Evolutionary conservation across 768 basidiomycete species (phyloP), one percentile per base, ranked within the genome.

Genomic region (Coprinopsis marcescibilis): DNA sequence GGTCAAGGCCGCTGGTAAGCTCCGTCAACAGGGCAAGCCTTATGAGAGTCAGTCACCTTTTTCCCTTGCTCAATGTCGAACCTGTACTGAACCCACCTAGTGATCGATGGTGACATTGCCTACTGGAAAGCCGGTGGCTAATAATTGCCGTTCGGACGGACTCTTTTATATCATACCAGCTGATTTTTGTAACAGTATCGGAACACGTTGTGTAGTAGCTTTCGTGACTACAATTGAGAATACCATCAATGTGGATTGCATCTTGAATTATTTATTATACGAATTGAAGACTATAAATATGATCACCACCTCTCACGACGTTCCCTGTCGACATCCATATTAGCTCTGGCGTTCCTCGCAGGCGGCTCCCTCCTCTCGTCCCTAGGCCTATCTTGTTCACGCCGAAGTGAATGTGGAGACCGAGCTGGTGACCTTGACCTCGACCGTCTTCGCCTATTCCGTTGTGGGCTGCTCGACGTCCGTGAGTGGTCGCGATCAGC

Each of bases 21-120:
- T 93, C 46, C 73, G 90, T 60, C 95, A 98, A 60, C 93, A 96
- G 64, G 95, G 95, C 53, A 97, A 97, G 65, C 88, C 92, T 2
- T 99, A 94, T 62, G 92, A 95, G 67, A 91, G 89, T 90, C 52
- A 56, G 87, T 74, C 15, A 25, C 30, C 19, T 25, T 12, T 32
- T 24, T 40, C 21, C 4, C 39, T 49, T 11, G 42, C 54, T 17
- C 30, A 49, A 41, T 35, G n/a, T 56, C 40, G 46, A 36, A 29
- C 3, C 7, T 6, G 27, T 35, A 15, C 6, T 15, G 20, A 23
- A 38, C 25, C n/a, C 19, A 5, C 11, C 36, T 41, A 88, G 89
- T 91, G 88, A 56, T 83, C 17, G 89, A 92, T 55, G 89, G 89
- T 21, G 89, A 92, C 55, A 92, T 92, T 60, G 89, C 88, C 1